Percentiles rank a stretch among this genome's conserved stretches.
phyloP scores from a whole-genome alignment of 495 filamentous ascomycete genomes.

The Penicillium manginii region DNA sequence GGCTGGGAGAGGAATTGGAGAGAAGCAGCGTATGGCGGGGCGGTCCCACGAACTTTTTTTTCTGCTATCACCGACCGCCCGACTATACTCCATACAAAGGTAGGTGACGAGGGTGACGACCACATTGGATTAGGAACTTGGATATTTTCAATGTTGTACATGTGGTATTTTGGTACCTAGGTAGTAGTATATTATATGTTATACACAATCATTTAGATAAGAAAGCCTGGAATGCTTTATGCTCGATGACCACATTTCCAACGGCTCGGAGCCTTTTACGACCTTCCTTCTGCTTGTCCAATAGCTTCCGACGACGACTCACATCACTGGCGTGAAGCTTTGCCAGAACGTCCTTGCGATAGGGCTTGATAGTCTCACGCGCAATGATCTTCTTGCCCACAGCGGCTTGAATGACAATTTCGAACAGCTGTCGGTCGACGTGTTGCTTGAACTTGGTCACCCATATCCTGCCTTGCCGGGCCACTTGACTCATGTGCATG shows the following conservation, averaged over 20 bases:
- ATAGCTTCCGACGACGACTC: constrained; percentile 75
- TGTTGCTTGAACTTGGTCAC: constrained; percentile 97
- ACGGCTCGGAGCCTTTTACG: constrained; percentile 77
- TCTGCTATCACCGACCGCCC: constrained; percentile 27
- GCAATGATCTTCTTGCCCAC: constrained; percentile 84
- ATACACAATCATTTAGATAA: constrained; percentile 59
- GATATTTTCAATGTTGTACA: constrained; percentile 9
- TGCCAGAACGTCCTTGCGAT: constrained; percentile 89
- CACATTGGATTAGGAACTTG: no score
- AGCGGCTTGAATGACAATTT: constrained; percentile 92
- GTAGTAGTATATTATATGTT: constrained; percentile 11
- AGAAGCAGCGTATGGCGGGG: constrained; percentile 27
- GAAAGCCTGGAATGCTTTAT: constrained; percentile 91
- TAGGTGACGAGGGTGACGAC: no score
- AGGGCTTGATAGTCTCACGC: constrained; percentile 93
- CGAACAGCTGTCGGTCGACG: constrained; percentile 94
- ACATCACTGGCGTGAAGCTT: constrained; percentile 95
- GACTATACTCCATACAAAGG: background rate
- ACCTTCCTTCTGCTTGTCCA: constrained; percentile 98
- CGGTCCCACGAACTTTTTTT: constrained; percentile 41
- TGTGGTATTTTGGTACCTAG: constrained; percentile 14
- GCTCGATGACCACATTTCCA: constrained; percentile 86
- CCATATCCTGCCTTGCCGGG: constrained; percentile 79
- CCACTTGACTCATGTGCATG: constrained; percentile 78
- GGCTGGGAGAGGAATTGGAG: constrained; percentile 16